Conservation (phyloP, 179 eudicot genomes). For the Nepenthes alata region DNA sequence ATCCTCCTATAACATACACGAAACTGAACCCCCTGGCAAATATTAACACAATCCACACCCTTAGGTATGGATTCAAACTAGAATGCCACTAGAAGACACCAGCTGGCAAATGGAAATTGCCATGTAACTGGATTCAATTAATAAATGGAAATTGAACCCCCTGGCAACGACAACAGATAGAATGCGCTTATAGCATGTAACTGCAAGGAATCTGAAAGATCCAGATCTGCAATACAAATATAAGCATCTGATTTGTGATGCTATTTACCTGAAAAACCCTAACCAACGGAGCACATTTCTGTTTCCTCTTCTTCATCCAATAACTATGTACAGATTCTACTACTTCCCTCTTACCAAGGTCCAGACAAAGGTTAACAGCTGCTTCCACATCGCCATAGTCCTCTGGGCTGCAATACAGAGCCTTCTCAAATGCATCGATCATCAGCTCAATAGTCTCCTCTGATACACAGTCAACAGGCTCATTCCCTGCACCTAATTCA, state of each 20-base stretch:
- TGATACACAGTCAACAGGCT: constrained; percentile 20
- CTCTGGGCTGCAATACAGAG: constrained; percentile 41
- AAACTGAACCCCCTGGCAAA: too few relatives aligned
- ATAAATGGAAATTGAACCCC: too few relatives aligned
- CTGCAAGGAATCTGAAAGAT: not conserved
- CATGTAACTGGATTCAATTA: too few relatives aligned
- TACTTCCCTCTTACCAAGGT: constrained; percentile 31
- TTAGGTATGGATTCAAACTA: too few relatives aligned
- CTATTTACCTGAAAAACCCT: constrained; percentile 66
- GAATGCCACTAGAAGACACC: too few relatives aligned
- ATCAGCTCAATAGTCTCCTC: constrained; percentile 56
- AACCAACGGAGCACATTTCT: constrained; percentile 38
- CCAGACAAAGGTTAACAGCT: constrained; percentile 28
- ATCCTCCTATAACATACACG: too few relatives aligned
- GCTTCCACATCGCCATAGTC: constrained; percentile 29
- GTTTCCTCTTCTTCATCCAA: constrained; percentile 59
- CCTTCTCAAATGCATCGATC: constrained; percentile 80
- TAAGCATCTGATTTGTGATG: not conserved
- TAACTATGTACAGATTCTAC: constrained; percentile 40
- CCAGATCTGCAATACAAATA: constrained; percentile 2
- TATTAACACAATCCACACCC: too few relatives aligned
- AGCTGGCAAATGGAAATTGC: too few relatives aligned
- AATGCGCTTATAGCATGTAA: not conserved
- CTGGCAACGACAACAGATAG: too few relatives aligned
- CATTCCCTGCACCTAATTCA: constrained; percentile 16